Evolutionary conservation across 2,329 filamentous ascomycete genomes (phyloP).

Genomic region (Neoscytalidium dimidiatum): DNA sequence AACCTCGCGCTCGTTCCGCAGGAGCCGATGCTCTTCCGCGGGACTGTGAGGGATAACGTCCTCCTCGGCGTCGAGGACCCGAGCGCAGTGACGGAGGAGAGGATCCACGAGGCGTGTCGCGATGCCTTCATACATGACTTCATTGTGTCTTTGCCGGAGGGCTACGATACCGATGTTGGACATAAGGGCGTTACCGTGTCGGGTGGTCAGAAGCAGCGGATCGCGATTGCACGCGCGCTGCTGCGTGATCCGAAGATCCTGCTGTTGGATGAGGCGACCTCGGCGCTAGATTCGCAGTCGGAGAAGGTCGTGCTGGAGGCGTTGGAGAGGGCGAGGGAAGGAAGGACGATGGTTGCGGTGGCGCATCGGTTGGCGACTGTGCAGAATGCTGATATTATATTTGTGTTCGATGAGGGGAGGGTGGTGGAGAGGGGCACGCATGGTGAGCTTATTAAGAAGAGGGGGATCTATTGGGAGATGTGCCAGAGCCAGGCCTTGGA

Average conservation of each 20-base stretch:
- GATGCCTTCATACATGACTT: slow-evolving; percentile 52
- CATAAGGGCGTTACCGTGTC: slow-evolving; percentile 83
- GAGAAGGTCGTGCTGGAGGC: slow-evolving; percentile 81
- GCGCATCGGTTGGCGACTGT: slow-evolving; percentile 91
- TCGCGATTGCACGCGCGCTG: slow-evolving; percentile 84
- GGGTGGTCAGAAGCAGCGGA: slow-evolving; percentile 88
- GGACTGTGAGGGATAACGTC: slow-evolving; percentile 84
- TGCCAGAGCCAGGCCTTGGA: background rate
- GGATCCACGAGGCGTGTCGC: slow-evolving; percentile 75
- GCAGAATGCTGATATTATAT: slow-evolving; percentile 91
- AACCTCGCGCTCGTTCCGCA: slow-evolving; percentile 83
- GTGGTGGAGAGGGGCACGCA: slow-evolving; percentile 87
- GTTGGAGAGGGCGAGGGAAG: slow-evolving; percentile 78
- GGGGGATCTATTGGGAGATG: slow-evolving; percentile 44
- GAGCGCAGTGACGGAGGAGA: slow-evolving; percentile 63
- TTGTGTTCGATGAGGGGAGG: slow-evolving; percentile 87
- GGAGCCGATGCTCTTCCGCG: slow-evolving; percentile 87
- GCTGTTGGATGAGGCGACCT: slow-evolving; percentile 31
- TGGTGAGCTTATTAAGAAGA: slow-evolving; percentile 51
- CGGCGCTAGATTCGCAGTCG: slow-evolving; percentile 38
- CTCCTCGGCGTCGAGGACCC: slow-evolving; percentile 64
- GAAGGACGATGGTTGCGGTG: slow-evolving; percentile 90
- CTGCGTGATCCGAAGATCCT: slow-evolving; percentile 86
- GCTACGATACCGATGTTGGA: slow-evolving; percentile 82
- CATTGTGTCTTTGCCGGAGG: slow-evolving; percentile 55